A percentile compares a stretch with the other conserved stretches of the same genome.
Evolutionary conservation across 2,329 filamentous ascomycete species (phyloP).

Genomic region (Nemania serpens): DNA sequence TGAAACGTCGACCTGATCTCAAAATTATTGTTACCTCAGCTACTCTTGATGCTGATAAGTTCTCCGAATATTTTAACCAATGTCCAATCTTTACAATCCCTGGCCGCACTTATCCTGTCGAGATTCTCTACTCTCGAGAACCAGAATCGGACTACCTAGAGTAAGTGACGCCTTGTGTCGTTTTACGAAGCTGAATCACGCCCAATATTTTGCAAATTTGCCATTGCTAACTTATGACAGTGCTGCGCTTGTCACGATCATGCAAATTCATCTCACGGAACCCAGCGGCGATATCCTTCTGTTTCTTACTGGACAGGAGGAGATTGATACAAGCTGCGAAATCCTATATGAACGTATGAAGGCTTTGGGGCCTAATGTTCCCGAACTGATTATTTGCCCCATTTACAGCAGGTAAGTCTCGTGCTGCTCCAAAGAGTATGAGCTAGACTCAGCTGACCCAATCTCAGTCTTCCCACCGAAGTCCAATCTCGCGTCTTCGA

Average conservation of each 20-base stretch:
- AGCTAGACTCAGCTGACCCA: neutral
- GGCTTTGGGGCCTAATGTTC: slow-evolving; percentile 84
- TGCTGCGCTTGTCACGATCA: slow-evolving; percentile 90
- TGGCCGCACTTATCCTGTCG: slow-evolving; percentile 91
- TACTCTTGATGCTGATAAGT: slow-evolving; percentile 95
- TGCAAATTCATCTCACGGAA: slow-evolving; percentile 97
- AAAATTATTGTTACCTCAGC: slow-evolving; percentile 97
- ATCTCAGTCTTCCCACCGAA: slow-evolving; percentile 77
- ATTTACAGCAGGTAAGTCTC: slow-evolving; percentile 71
- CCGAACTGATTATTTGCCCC: slow-evolving; percentile 88
- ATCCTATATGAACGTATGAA: slow-evolving; percentile 97
- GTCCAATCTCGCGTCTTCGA: slow-evolving; percentile 96
- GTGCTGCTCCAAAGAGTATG: neutral
- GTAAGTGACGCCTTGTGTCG: slow-evolving; percentile 10
- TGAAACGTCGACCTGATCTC: slow-evolving; percentile 82
- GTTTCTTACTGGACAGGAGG: slow-evolving; percentile 95
- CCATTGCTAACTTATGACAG: slow-evolving; percentile 19
- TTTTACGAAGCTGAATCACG: neutral
- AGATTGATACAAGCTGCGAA: slow-evolving; percentile 94
- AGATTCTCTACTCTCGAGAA: slow-evolving; percentile 92
- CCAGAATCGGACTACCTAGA: slow-evolving; percentile 96
- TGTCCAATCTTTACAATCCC: slow-evolving; percentile 97
- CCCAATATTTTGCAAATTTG: neutral
- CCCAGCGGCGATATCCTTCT: slow-evolving; percentile 92
- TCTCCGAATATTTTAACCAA: slow-evolving; percentile 93